phyloP scores from a whole-genome alignment of 1,284 basidiomycete genomes.

The Entoloma clypeatum region DNA sequence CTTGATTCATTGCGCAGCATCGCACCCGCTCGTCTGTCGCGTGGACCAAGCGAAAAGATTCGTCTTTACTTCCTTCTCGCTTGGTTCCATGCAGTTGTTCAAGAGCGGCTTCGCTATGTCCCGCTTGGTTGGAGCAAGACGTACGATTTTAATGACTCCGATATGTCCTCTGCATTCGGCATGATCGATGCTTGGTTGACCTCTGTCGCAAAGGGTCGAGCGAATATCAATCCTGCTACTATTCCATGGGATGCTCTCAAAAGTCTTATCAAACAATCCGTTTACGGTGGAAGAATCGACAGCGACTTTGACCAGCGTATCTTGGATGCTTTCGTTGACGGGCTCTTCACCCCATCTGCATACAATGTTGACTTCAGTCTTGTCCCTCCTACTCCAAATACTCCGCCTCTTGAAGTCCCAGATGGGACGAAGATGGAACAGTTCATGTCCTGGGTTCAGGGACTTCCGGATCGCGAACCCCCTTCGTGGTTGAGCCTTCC shows the following conservation, averaged over 20 bases:
- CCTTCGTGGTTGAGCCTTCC: constrained; percentile 92
- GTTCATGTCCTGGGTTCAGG: constrained; percentile 85
- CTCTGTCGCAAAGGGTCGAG: constrained; percentile 75
- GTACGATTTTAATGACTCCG: constrained; percentile 98
- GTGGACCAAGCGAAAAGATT: constrained; percentile 88
- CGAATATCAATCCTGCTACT: constrained; percentile 85
- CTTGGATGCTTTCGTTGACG: constrained; percentile 88
- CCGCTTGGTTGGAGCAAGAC: constrained; percentile 94
- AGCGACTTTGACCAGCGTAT: constrained; percentile 92
- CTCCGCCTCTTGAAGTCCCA: constrained; percentile 66
- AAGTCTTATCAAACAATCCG: constrained; percentile 88
- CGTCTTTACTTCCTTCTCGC: constrained; percentile 93
- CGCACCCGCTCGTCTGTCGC: constrained; percentile 60
- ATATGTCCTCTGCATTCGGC: constrained; percentile 88
- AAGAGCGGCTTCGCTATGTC: constrained; percentile 92
- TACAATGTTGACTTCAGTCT: constrained; percentile 92
- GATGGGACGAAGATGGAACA: constrained; percentile 90
- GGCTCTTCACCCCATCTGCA: constrained; percentile 79
- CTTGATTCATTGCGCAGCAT: constrained; percentile 87
- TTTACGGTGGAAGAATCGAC: constrained; percentile 92
- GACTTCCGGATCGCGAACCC: constrained; percentile 86
- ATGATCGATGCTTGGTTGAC: constrained; percentile 91
- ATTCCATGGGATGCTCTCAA: constrained; percentile 94
- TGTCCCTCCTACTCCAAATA: constrained; percentile 62
- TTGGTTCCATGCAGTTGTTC: constrained; percentile 97